phyloP scores from a whole-genome alignment of 768 basidiomycete genomes.

The Ramaria rubella region DNA sequence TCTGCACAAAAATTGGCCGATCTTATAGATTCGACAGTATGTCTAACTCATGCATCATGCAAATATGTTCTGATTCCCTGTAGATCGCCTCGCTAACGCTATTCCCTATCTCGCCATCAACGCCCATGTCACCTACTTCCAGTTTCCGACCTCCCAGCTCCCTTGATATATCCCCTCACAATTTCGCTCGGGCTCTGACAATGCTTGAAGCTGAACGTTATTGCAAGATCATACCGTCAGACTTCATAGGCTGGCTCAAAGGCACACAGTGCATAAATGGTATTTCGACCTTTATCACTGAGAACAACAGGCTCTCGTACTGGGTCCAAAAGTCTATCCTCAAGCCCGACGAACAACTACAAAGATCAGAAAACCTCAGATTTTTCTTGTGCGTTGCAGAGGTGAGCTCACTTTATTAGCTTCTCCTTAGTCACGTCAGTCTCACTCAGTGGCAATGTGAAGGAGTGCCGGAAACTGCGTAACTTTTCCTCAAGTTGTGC shows the following conservation, averaged over 20 bases:
- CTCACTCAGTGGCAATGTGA: background rate
- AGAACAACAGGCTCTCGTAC: conserved; percentile 34
- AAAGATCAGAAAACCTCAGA: conserved; percentile 34
- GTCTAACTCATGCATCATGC: conserved; percentile 20
- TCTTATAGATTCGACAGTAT: conserved; percentile 14
- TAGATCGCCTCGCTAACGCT: background rate
- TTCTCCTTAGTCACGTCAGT: background rate
- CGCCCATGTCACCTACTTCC: background rate
- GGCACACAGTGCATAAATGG: conserved; percentile 26
- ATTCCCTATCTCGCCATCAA: background rate
- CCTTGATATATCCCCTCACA: conserved; percentile 31
- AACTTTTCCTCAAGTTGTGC: conserved; percentile 41
- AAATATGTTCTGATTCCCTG: background rate
- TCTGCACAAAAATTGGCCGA: conserved; percentile 2
- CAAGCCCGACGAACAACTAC: conserved; percentile 31
- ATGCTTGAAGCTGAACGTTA: conserved; percentile 40
- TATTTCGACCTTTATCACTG: conserved; percentile 28
- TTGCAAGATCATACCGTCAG: conserved; percentile 31
- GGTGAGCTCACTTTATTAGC: conserved; percentile 20
- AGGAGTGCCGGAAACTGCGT: conserved; percentile 39
- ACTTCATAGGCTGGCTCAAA: conserved; percentile 37
- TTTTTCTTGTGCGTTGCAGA: conserved; percentile 39
- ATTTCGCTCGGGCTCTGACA: conserved; percentile 39
- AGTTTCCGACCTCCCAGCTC: conserved; percentile 8
- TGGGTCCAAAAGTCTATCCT: conserved; percentile 38